Conservation (phyloP, 75 land plant species). For the Adiantum capillusveneris region DNA sequence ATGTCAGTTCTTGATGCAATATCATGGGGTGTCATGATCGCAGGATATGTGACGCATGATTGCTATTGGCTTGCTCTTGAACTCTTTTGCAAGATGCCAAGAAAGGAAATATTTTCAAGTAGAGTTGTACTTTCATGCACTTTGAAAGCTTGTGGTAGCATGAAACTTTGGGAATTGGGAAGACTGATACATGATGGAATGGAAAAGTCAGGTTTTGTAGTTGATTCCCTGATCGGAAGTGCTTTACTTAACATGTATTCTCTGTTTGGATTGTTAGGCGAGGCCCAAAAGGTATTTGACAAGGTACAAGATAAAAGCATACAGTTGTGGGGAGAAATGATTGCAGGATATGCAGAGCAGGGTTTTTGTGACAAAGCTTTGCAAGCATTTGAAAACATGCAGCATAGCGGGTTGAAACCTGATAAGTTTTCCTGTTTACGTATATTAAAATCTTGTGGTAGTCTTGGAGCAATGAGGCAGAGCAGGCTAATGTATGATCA, state of each 20-base stretch:
- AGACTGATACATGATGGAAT: conserved; percentile 1
- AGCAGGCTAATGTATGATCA: conserved; percentile 6
- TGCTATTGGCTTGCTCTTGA: conserved; percentile 1
- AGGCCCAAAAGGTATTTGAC: conserved; percentile 8
- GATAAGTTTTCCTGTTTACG: background rate
- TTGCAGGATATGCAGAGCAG: conserved; percentile 6
- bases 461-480: background rate
- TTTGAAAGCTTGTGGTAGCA: conserved; percentile 8
- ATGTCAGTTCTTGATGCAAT: conserved; percentile 8
- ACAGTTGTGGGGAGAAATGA: background rate
- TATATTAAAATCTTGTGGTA: conserved; percentile 10
- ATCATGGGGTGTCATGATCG: conserved; percentile 18
- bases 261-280: background rate
- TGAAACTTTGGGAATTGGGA: background rate
- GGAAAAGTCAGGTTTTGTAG: background rate
- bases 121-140: background rate
- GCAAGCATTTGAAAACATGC: background rate
- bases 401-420: background rate
- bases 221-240: conserved; percentile 3
- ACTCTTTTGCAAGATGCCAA: conserved; percentile 7
- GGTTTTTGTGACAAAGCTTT: background rate
- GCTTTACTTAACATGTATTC: conserved; percentile 4
- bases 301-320: background rate
- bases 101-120: background rate
- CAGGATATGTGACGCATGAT: conserved; percentile 15